Conservation (phyloP, 148 eudicot genomes). For the Persicaria tinctoria region DNA sequence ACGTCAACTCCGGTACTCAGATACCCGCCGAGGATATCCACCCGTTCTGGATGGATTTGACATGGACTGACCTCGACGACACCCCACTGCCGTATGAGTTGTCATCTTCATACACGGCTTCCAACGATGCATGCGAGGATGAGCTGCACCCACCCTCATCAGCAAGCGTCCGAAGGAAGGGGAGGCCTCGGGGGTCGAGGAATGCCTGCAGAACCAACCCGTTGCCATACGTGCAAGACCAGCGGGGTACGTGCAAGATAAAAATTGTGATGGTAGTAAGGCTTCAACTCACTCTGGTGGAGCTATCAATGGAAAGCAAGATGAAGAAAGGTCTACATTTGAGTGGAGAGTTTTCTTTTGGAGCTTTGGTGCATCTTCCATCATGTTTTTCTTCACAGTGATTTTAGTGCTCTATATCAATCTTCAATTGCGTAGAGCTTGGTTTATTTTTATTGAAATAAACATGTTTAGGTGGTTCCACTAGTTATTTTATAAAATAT, state of each 20-base stretch:
- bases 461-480: background rate
- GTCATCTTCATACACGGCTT: no score
- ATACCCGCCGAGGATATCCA: no score
- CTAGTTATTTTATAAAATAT: background rate
- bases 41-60: no score
- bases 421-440: conserved; percentile 4
- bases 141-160: no score
- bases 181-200: no score
- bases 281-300: background rate
- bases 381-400: background rate
- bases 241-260: background rate
- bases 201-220: no score
- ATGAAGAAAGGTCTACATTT: background rate
- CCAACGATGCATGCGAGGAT: no score
- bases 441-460: background rate
- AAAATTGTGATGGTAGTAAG: background rate
- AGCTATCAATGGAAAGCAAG: background rate
- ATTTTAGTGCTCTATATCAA: background rate
- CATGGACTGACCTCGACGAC: no score
- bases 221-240: no score
- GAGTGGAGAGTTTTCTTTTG: background rate
- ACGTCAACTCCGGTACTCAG: no score
- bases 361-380: background rate
- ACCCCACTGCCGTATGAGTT: no score
- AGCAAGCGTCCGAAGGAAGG: no score